Evolutionary conservation across 2,329 filamentous ascomycete genomes (phyloP), one percentile per base, ranked within the genome.

Genomic region (Pseudomassariella vexata): DNA sequence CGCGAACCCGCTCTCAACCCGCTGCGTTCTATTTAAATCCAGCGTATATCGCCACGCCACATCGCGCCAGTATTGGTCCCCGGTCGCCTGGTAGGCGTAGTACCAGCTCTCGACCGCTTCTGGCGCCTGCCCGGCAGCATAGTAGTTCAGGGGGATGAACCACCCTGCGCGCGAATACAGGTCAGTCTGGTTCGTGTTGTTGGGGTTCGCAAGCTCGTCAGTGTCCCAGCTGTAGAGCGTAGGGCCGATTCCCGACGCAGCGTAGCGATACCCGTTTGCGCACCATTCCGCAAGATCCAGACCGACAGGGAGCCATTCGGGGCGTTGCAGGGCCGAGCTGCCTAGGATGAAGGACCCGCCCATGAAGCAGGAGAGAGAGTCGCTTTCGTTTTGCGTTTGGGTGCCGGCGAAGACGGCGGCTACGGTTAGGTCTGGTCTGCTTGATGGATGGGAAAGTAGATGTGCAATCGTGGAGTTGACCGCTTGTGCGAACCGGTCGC

Each of bases 321-420:
- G 61, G 1, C 60, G 63, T 27, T 64, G 47, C 40, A 84, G 73
- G 17, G 86, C 61, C 38, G 70, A 74, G 2, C 81, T 76, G 2
- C 73, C 79, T 21, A 88, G 67, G 2, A 66, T 82, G 27, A 84
- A 79, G 64, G 82, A 79, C 8, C 81, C 83, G 6, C 82, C 82
- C 3, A 73, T 64, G 49, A 85, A 88, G 55, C 82, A 88, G 3
- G 72, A 70, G 2, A 85, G 62, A 49, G 87, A 83, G 36, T 80
- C 73, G 1, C 41, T 40, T 31, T 62, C 56, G 5, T 61, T 48
- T 9, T 52, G 48, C 11, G 56, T 32, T 4, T 39, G 39, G 1
- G 47, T 37, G 5, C 52, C 45, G 14, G 46, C 49, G 12, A 41
- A 49, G 32, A 36, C 24, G 21, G 47, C n/a, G 1, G 58, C 52